A percentile compares a stretch with the other conserved stretches of the same genome.
phyloP scores from a whole-genome alignment of 495 filamentous ascomycete genomes.

The Astrothelium subdiscretum region DNA sequence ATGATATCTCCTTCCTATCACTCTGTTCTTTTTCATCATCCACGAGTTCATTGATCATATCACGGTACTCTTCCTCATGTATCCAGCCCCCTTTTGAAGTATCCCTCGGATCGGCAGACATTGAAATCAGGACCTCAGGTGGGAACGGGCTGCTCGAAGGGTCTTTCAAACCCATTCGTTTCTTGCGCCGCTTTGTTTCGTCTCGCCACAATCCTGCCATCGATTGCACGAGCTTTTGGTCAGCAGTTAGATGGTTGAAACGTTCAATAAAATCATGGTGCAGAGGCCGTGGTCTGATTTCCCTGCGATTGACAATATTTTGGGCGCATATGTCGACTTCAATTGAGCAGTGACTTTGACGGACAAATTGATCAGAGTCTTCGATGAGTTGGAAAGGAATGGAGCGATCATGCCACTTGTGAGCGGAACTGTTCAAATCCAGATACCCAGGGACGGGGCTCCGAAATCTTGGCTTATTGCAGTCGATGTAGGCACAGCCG shows the following conservation, averaged over 20 bases:
- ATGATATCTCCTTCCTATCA: slow-evolving; percentile 37
- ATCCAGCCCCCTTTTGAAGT: slow-evolving; percentile 66
- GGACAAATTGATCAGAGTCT: slow-evolving; percentile 49
- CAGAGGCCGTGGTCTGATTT: slow-evolving; percentile 58
- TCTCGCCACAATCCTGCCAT: slow-evolving; percentile 92
- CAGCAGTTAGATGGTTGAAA: slow-evolving; percentile 46
- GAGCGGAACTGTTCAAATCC: slow-evolving; percentile 38
- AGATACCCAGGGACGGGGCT: slow-evolving; percentile 60
- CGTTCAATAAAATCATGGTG: slow-evolving; percentile 84
- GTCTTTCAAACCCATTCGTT: slow-evolving; percentile 47
- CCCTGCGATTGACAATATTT: slow-evolving; percentile 73
- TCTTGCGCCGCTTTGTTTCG: slow-evolving; percentile 69
- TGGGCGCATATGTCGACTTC: slow-evolving; percentile 83
- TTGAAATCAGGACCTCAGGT: slow-evolving; percentile 65
- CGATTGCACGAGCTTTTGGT: slow-evolving; percentile 78
- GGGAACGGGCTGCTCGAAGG: slow-evolving; percentile 64
- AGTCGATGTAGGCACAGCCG: slow-evolving; percentile 78
- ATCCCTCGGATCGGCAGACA: slow-evolving; percentile 70
- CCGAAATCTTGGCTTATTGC: slow-evolving; percentile 57
- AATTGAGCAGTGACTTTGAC: slow-evolving; percentile 75
- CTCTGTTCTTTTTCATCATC: slow-evolving; percentile 46
- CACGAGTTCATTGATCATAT: slow-evolving; percentile 48
- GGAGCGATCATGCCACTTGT: slow-evolving; percentile 71
- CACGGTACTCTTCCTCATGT: slow-evolving; percentile 73
- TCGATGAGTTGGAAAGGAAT: slow-evolving; percentile 44